Conservation (phyloP, 164 flowering plant species). For the Berberis thunbergii region DNA sequence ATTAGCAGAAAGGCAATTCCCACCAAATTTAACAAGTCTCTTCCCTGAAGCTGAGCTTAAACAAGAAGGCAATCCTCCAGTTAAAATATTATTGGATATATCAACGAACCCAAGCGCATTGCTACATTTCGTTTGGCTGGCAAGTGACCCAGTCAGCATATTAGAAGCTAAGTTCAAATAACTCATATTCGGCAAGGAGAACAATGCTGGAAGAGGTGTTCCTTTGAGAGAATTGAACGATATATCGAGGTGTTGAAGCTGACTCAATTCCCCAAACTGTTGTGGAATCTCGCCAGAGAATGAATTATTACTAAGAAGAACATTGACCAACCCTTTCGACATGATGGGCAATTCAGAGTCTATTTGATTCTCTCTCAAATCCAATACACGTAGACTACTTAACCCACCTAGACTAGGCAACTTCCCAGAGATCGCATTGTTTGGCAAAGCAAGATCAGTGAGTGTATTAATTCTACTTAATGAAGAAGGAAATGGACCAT, state of each 20-base stretch:
- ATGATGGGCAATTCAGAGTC: conserved; percentile 55
- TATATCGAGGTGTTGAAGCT: conserved; percentile 80
- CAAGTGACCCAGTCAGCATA: conserved; percentile 59
- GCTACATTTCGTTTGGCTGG: conserved; percentile 46
- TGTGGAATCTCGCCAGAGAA: conserved; percentile 56
- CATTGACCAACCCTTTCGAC: conserved; percentile 58
- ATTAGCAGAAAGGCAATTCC: conserved; percentile 66
- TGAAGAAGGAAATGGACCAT: conserved; percentile 60
- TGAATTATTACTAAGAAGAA: conserved; percentile 59
- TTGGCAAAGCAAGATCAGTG: conserved; percentile 46
- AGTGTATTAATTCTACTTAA: conserved; percentile 40
- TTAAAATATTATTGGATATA: conserved; percentile 59
- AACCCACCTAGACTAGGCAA: conserved; percentile 64
- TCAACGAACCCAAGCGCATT: conserved; percentile 71
- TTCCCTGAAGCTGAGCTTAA: conserved; percentile 31
- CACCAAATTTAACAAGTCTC: conserved; percentile 45
- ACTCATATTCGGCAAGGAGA: conserved; percentile 70
- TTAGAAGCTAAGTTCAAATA: conserved; percentile 77
- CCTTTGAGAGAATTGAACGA: conserved; percentile 67
- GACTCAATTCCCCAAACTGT: conserved; percentile 39
- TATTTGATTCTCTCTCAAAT: conserved; percentile 67
- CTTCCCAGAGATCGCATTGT: conserved; percentile 57
- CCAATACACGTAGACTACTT: conserved; percentile 52
- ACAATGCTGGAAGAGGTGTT: conserved; percentile 44
- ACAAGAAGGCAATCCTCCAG: conserved; percentile 69